These are phyloP conservation scores for Aspergillus pseudoterreus DNA, from an alignment of 2,329 filamentous ascomycete species.

Conservation along the genomic window DNA sequence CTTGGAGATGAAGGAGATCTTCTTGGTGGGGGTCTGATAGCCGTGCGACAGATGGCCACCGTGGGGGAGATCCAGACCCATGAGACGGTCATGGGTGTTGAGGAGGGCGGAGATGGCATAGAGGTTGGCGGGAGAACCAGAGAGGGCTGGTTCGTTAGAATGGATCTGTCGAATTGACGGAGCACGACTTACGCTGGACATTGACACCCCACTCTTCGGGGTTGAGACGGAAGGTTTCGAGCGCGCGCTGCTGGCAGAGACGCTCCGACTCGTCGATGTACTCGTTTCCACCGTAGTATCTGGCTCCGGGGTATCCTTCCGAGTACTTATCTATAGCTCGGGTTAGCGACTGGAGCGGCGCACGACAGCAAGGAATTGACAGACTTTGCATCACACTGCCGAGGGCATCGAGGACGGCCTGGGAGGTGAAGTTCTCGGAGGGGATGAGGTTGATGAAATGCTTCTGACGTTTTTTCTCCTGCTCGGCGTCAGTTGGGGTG, in stretches of 20 bases:
- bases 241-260: conserved; percentile 82
- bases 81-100: conserved; percentile 89
- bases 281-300: conserved; percentile 96
- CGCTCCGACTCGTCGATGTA: conserved; percentile 89
- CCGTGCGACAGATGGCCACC: conserved; percentile 94
- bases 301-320: conserved; percentile 91
- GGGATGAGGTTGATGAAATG: conserved; percentile 98
- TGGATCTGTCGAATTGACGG: too few relatives aligned
- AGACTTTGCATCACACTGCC: conserved; percentile 93
- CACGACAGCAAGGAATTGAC: conserved; percentile 24
- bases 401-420: conserved; percentile 84
- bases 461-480: conserved; percentile 96
- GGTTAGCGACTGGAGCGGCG: conserved; percentile 22
- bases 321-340: conserved; percentile 80
- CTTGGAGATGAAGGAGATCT: conserved; percentile 96
- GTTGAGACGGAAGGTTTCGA: conserved; percentile 81
- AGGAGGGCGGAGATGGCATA: conserved; percentile 94
- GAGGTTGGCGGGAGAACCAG: conserved; percentile 71
- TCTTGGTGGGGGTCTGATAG: conserved; percentile 93
- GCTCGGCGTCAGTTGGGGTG: conserved; percentile 13
- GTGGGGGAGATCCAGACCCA: conserved; percentile 93
- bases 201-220: conserved; percentile 93
- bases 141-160: conserved; percentile 57
- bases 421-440: conserved; percentile 92
- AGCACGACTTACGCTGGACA: conserved; percentile 66